Conservation (phyloP, 495 filamentous ascomycete species). For the Penicillium steckii region DNA sequence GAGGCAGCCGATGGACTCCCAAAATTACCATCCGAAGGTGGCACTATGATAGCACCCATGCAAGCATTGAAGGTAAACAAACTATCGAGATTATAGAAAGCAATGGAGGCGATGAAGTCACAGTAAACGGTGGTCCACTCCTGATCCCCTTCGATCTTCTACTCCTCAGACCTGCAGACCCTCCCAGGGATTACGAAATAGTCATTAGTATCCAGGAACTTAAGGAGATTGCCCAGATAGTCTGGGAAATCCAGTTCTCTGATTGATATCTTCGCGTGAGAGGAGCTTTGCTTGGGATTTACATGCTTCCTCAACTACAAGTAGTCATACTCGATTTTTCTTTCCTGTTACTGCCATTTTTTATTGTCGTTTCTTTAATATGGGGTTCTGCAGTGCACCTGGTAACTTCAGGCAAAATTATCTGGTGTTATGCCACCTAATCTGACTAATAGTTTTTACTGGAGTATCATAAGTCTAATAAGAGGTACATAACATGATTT, state of each 20-base stretch:
- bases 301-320: no score
- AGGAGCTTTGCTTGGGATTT: no score
- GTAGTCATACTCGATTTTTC: no score
- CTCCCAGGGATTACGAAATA: slow-evolving; percentile 1
- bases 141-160: slow-evolving; percentile 8
- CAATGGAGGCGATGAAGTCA: neutral
- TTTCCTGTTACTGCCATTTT: no score
- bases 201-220: neutral
- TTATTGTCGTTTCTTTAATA: no score
- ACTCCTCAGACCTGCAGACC: neutral
- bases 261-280: neutral
- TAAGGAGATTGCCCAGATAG: neutral
- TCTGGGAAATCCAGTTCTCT: neutral
- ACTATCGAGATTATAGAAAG: neutral
- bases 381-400: no score
- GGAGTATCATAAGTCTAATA: no score
- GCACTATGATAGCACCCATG: neutral
- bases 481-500: no score
- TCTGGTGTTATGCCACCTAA: no score
- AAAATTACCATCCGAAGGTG: slow-evolving; percentile 3
- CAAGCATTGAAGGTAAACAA: neutral
- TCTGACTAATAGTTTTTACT: no score
- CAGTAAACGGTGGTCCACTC: neutral
- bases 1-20: neutral
- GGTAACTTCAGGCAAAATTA: no score